phyloP scores from a whole-genome alignment of 495 filamentous ascomycete genomes.

The Talaromyces nanjingensis region DNA sequence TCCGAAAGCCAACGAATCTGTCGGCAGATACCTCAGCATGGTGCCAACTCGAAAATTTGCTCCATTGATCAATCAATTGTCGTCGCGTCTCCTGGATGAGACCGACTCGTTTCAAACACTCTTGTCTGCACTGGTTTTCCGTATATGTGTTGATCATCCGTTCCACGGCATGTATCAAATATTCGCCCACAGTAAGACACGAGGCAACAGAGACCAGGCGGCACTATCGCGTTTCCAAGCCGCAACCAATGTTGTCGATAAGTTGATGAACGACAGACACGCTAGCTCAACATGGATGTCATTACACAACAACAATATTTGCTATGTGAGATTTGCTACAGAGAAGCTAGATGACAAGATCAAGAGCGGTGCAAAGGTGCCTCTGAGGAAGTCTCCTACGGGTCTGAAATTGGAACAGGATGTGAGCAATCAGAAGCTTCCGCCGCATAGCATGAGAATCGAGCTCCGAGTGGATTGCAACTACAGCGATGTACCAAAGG shows the following conservation, averaged over 20 bases:
- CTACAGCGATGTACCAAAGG: slow-evolving; percentile 67
- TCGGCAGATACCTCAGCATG: slow-evolving; percentile 55
- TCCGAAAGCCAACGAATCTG: slow-evolving; percentile 66
- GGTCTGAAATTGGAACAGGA: slow-evolving; percentile 51
- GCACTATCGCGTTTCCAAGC: slow-evolving; percentile 66
- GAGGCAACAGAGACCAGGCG: slow-evolving; percentile 60
- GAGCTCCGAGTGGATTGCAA: slow-evolving; percentile 63
- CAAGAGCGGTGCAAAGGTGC: slow-evolving; percentile 59
- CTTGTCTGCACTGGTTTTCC: slow-evolving; percentile 61
- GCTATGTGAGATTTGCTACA: slow-evolving; percentile 66
- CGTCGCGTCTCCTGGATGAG: slow-evolving; percentile 74
- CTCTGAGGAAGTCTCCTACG: slow-evolving; percentile 50
- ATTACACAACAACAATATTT: slow-evolving; percentile 64
- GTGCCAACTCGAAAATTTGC: slow-evolving; percentile 92
- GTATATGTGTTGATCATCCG: slow-evolving; percentile 85
- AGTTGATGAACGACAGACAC: slow-evolving; percentile 45
- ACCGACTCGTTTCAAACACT: slow-evolving; percentile 64
- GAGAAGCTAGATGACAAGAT: slow-evolving; percentile 53
- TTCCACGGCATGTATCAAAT: slow-evolving; percentile 97
- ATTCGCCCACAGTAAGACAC: slow-evolving; percentile 67
- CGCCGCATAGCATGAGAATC: slow-evolving; percentile 85
- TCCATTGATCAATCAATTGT: slow-evolving; percentile 88
- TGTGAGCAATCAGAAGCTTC: slow-evolving; percentile 55
- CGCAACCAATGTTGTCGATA: slow-evolving; percentile 56
- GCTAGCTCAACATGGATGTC: slow-evolving; percentile 50